Evolutionary conservation across 352 stramenopile genomes (phyloP).

Genomic region (Globisporangium camurandrum): DNA sequence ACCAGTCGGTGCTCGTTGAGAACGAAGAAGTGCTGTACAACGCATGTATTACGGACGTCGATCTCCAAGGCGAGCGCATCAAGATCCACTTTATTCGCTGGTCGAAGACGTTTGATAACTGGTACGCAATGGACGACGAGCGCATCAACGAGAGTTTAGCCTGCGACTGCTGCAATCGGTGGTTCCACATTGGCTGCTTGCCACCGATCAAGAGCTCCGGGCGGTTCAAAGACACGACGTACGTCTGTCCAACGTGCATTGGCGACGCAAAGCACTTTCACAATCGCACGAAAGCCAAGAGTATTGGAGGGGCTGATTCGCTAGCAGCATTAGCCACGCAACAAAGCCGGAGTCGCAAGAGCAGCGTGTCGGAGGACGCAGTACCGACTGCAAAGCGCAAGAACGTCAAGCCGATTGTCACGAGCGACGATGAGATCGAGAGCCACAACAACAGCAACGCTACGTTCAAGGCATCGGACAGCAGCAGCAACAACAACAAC

Average conservation of each 20-base stretch:
- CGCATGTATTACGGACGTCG: slow-evolving; percentile 76
- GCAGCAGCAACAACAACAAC: too few species aligned
- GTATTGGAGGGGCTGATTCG: slow-evolving; percentile 5
- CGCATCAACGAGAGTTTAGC: slow-evolving; percentile 85
- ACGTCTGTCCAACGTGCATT: slow-evolving; percentile 77
- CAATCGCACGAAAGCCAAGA: slow-evolving; percentile 53
- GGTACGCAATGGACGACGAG: slow-evolving; percentile 87
- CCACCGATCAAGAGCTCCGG: slow-evolving; percentile 80
- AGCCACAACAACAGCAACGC: too few species aligned
- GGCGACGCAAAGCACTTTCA: slow-evolving; percentile 68
- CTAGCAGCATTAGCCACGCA: neutral
- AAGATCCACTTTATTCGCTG: slow-evolving; percentile 85
- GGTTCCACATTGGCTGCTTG: slow-evolving; percentile 84
- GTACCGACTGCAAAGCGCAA: slow-evolving; percentile 16
- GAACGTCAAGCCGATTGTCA: slow-evolving; percentile 21
- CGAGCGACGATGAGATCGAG: slow-evolving; percentile 27
- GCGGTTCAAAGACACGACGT: slow-evolving; percentile 80
- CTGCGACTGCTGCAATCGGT: slow-evolving; percentile 84
- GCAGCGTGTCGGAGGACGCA: slow-evolving; percentile 14
- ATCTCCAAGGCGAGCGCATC: slow-evolving; percentile 57
- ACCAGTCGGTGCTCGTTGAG: slow-evolving; percentile 79
- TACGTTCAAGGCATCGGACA: slow-evolving; percentile 6
- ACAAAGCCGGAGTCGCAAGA: slow-evolving; percentile 12
- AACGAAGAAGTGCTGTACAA: slow-evolving; percentile 86
- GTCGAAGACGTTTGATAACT: slow-evolving; percentile 86